A percentile compares a stretch with the other conserved stretches of the same genome.
Evolutionary conservation across 2,329 filamentous ascomycete species (phyloP).

Genomic region (Pseudonectria foliicola): DNA sequence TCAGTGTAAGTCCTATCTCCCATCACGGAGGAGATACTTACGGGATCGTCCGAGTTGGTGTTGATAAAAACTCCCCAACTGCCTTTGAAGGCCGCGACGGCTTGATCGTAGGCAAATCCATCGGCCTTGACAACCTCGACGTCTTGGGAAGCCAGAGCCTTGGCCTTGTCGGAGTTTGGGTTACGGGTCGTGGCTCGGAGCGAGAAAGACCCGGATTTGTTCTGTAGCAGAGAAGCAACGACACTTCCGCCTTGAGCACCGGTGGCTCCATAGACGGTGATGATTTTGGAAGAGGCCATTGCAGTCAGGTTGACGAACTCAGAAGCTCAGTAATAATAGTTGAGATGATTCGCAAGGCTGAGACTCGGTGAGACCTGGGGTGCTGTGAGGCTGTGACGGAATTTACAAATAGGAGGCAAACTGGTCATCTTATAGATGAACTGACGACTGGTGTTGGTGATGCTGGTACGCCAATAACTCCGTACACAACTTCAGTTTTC

Average conservation of each 20-base stretch:
- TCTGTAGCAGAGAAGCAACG: slow-evolving; percentile 23
- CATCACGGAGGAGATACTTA: no score
- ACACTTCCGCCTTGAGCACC: slow-evolving; percentile 26
- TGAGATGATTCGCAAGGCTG: no score
- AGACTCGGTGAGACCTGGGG: no score
- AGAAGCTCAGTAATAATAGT: no score
- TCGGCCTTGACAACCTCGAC: slow-evolving; percentile 27
- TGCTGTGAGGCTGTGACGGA: not conserved
- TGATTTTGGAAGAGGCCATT: slow-evolving; percentile 21
- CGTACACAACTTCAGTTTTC: no score
- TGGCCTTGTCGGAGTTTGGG: slow-evolving; percentile 21
- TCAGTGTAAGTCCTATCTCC: no score
- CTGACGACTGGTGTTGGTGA: no score
- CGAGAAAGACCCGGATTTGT: slow-evolving; percentile 19
- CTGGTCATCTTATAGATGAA: no score
- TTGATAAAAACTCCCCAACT: slow-evolving; percentile 29
- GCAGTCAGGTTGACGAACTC: not conserved
- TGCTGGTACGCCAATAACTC: no score
- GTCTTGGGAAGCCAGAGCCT: slow-evolving; percentile 16
- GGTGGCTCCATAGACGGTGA: slow-evolving; percentile 27
- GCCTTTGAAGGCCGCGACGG: slow-evolving; percentile 22
- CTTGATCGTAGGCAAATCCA: slow-evolving; percentile 16
- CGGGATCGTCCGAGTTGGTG: slow-evolving; percentile 26
- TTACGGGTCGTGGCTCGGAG: slow-evolving; percentile 25
- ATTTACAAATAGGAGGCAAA: no score